phyloP scores from a whole-genome alignment of 1,139 yeast genomes.

The Sugiyamaella pinicola region DNA sequence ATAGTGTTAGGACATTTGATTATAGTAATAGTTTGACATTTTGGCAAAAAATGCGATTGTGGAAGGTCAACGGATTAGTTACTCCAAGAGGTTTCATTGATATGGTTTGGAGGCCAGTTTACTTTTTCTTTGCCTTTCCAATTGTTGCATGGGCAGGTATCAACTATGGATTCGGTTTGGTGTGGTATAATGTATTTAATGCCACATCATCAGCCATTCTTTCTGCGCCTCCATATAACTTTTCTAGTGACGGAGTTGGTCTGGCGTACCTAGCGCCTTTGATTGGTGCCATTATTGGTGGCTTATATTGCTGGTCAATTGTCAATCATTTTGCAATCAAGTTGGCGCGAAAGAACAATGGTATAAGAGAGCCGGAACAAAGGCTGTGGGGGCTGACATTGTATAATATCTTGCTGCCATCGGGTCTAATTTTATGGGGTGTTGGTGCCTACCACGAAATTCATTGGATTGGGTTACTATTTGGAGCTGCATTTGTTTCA shows the following conservation, averaged over 20 bases:
- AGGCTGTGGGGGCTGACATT: conserved; percentile 68
- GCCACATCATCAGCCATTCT: conserved; percentile 59
- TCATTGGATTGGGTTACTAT: conserved; percentile 55
- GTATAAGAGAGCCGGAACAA: conserved; percentile 75
- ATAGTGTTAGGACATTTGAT: conserved; percentile 21
- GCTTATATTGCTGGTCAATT: conserved; percentile 53
- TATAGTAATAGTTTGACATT: conserved; percentile 23
- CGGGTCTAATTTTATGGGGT: conserved; percentile 76
- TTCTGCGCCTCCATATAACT: conserved; percentile 61
- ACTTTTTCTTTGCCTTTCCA: conserved; percentile 49
- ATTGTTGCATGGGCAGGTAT: conserved; percentile 63
- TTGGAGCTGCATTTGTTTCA: conserved; percentile 48
- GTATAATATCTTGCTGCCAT: conserved; percentile 67
- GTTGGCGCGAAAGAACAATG: conserved; percentile 68
- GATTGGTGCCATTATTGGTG: conserved; percentile 74
- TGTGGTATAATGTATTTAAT: conserved; percentile 58
- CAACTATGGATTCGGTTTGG: conserved; percentile 62
- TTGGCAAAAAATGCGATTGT: conserved; percentile 46
- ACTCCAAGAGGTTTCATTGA: conserved; percentile 28
- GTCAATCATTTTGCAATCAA: conserved; percentile 65
- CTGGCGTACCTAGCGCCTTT: conserved; percentile 76
- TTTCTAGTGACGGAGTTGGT: conserved; percentile 72
- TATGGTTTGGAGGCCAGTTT: conserved; percentile 33
- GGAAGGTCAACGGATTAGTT: conserved; percentile 25
- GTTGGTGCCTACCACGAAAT: conserved; percentile 66